Evolutionary conservation across 2,329 filamentous ascomycete species (phyloP), one percentile per base, ranked within the genome.

Genomic region (Pseudogymnoascus sp.): DNA sequence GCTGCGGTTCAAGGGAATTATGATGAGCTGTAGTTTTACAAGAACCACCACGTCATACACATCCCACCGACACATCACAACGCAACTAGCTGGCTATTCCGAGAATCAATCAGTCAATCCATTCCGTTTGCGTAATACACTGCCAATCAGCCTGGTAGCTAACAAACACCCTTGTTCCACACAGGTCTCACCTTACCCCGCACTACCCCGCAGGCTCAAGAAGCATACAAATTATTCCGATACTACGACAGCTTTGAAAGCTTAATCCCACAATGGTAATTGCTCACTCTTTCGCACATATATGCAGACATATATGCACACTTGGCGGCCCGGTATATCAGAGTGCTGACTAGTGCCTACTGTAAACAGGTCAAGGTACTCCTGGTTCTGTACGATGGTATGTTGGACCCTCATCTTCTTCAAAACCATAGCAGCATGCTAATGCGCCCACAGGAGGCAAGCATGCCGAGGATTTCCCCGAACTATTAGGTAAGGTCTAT

Each of bases 351-450:
- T 63, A 66, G 66, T 43, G 67, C 68, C 69, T 71, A 68, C 36
- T 25, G 16, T 69, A 68, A 73, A 72, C 72, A 97, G 92, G 93
- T 93, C 82, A 97, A 97, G 83, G 90, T 97, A 80, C 88, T 97
- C 76, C 83, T 93, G 75, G 90, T 96, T 73, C 85, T 96, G 72
- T 97, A 97, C 83, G 93, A 97, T 80, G 93, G 73, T 86, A 80
- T 80, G 83, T 81, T 21, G 23, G 57, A 28, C 63, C 62, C 57
- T 36, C 25, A 19, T 3, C 39, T 25, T 31, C 23, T 25, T 21
- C n/a, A 66, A 68, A 67, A 45, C 25, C 28, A 21, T 19, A 23
- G 11, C 5, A 14, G 8, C 2, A 51, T 19, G 11, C 51, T 19
- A 5, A 62, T 43, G 11, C 8, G 2, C n/a, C 45, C 45, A 66